These are phyloP conservation scores for Colletotrichum zoysiae DNA, from an alignment of 2,329 filamentous ascomycete species.

Conservation along the genomic window DNA sequence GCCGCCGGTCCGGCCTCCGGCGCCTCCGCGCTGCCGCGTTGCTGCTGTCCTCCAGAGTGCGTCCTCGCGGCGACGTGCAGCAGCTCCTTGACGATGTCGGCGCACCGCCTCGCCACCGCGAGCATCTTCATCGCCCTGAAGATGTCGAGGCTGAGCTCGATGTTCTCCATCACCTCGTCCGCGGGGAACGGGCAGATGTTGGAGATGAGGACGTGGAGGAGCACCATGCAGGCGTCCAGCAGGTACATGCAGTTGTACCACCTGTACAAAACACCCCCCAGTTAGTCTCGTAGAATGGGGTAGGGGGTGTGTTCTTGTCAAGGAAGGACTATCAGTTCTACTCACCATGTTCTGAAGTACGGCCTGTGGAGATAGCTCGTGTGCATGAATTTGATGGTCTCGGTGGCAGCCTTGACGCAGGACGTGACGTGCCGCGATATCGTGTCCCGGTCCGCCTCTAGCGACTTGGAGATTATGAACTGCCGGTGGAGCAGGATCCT, in stretches of 20 bases:
- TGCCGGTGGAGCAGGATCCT: conserved; percentile 34
- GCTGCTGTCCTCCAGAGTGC: background rate
- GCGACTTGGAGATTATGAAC: conserved; percentile 30
- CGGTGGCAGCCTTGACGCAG: conserved; percentile 29
- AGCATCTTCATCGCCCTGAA: conserved; percentile 41
- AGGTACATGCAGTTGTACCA: conserved; percentile 42
- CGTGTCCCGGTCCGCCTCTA: conserved; percentile 26
- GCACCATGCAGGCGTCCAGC: conserved; percentile 38
- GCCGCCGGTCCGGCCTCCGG: background rate
- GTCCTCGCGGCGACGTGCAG: conserved; percentile 25
- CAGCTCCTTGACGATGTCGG: conserved; percentile 36
- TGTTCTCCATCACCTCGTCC: conserved; percentile 35
- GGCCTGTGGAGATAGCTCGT: conserved; percentile 37
- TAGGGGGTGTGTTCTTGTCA: too few relatives aligned
- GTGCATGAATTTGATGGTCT: conserved; percentile 38
- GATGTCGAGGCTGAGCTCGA: conserved; percentile 39
- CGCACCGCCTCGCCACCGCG: conserved; percentile 34
- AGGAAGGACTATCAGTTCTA: background rate
- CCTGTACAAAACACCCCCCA: background rate
- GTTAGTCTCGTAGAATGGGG: background rate
- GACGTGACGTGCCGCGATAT: conserved; percentile 25
- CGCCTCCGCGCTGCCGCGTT: background rate
- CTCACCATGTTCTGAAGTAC: conserved; percentile 37
- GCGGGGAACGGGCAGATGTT: conserved; percentile 34
- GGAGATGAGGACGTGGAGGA: conserved; percentile 37